These are phyloP conservation scores for Hemileccinum rubropunctum DNA, from an alignment of 768 basidiomycete species.

Conservation along the genomic window DNA sequence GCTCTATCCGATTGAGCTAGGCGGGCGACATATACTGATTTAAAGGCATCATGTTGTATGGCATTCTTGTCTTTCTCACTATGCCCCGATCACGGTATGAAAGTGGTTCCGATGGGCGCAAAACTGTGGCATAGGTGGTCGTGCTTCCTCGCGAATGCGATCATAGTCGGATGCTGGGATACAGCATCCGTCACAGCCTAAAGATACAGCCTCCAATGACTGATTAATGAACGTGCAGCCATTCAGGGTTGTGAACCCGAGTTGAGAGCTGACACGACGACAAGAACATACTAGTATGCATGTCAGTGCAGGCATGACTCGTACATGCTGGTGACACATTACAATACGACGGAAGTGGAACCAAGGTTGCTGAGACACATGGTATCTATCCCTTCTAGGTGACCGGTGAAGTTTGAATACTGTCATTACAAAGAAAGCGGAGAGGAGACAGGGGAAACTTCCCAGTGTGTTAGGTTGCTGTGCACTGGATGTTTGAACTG, in stretches of 20 bases:
- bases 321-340: slow-evolving; percentile 2
- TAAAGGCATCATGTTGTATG: background rate
- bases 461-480: background rate
- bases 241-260: slow-evolving; percentile 17
- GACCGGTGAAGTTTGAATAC: background rate
- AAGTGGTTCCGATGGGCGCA: slow-evolving; percentile 21
- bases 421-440: background rate
- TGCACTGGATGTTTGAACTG: background rate
- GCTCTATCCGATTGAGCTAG: slow-evolving; percentile 70
- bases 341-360: background rate
- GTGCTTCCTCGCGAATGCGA: slow-evolving; percentile 9
- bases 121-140: slow-evolving; percentile 20
- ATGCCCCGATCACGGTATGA: background rate
- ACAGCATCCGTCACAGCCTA: slow-evolving; percentile 14
- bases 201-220: slow-evolving; percentile 13
- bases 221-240: slow-evolving; percentile 18
- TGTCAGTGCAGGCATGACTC: background rate
- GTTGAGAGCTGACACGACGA: slow-evolving; percentile 4
- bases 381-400: background rate
- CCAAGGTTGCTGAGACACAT: background rate
- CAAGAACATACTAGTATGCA: background rate
- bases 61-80: background rate
- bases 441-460: background rate
- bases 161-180: slow-evolving; percentile 6
- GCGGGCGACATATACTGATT: slow-evolving; percentile 36